Evolutionary conservation across 805 yeast species (phyloP).

Genomic region (Komagataella pseudopastoris): DNA sequence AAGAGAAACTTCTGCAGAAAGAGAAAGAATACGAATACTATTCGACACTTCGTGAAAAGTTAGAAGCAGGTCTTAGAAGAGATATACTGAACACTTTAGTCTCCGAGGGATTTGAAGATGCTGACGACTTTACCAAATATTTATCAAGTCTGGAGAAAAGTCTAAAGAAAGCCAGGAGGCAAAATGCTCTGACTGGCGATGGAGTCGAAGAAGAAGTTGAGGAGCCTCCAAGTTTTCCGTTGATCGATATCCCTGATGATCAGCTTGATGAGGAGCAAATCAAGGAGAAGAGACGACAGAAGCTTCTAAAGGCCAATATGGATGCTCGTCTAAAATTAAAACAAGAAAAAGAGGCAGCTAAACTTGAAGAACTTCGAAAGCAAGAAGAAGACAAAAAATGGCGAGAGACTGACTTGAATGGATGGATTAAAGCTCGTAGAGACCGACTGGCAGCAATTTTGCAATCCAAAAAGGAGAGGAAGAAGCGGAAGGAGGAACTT

Average conservation of each 20-base stretch:
- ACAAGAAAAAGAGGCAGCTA: slow-evolving; percentile 61
- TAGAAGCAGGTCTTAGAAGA: slow-evolving; percentile 35
- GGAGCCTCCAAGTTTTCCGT: slow-evolving; percentile 49
- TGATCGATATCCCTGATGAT: slow-evolving; percentile 76
- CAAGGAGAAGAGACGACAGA: slow-evolving; percentile 79
- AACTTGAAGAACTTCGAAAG: slow-evolving; percentile 42
- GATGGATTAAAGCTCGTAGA: slow-evolving; percentile 72
- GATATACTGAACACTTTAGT: slow-evolving; percentile 42
- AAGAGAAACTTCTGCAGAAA: slow-evolving; percentile 68
- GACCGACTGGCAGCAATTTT: slow-evolving; percentile 43
- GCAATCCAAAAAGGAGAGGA: slow-evolving; percentile 50
- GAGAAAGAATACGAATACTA: slow-evolving; percentile 73
- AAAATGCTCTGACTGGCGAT: slow-evolving; percentile 19
- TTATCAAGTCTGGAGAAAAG: slow-evolving; percentile 51
- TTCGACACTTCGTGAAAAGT: slow-evolving; percentile 36
- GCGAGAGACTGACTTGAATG: slow-evolving; percentile 59
- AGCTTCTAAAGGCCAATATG: slow-evolving; percentile 67
- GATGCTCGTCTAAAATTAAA: slow-evolving; percentile 81
- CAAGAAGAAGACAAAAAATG: slow-evolving; percentile 59
- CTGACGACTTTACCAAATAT: slow-evolving; percentile 57
- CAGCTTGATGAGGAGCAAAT: slow-evolving; percentile 68
- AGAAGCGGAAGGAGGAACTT: slow-evolving; percentile 61
- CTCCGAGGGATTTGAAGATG: slow-evolving; percentile 69
- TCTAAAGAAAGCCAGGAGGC: slow-evolving; percentile 51
- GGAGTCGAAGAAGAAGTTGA: slow-evolving; percentile 40